These are phyloP conservation scores for Chlorella sorokiniana DNA, from an alignment of 139 green algal species.

Conservation along the genomic window DNA sequence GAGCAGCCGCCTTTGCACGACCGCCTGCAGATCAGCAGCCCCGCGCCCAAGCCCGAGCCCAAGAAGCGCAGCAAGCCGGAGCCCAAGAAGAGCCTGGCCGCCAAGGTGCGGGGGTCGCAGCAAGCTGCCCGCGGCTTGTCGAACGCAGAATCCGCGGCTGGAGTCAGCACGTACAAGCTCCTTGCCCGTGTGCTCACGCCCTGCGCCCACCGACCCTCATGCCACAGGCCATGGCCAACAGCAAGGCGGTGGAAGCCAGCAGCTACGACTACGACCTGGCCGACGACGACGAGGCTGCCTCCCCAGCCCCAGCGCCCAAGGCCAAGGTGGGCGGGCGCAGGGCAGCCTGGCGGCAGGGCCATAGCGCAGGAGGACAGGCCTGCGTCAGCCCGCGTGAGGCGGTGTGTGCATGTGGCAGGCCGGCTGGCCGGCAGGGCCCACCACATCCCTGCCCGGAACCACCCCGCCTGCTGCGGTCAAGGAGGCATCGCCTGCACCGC, in stretches of 20 bases:
- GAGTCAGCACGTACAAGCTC: neutral
- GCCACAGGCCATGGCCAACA: conserved; percentile 44
- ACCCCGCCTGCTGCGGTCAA: neutral
- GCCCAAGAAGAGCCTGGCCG: conserved; percentile 24
- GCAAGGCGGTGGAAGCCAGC: conserved; percentile 25
- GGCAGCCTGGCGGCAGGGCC: neutral
- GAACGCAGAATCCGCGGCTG: too few relatives aligned
- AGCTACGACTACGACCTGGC: conserved; percentile 24
- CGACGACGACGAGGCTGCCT: conserved; percentile 56
- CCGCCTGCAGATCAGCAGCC: conserved; percentile 4
- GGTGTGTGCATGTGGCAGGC: too few relatives aligned
- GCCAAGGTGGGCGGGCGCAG: conserved; percentile 10
- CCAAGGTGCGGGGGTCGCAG: conserved; percentile 31
- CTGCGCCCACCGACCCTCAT: neutral
- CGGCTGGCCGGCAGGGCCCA: too few relatives aligned
- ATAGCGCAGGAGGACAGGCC: neutral
- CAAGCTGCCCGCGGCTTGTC: neutral
- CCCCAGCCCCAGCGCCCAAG: conserved; percentile 43
- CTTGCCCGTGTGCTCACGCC: neutral
- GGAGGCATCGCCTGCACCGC: too few relatives aligned
- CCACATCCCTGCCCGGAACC: neutral
- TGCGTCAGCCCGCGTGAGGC: too few relatives aligned
- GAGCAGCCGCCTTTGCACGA: neutral
- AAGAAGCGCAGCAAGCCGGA: conserved; percentile 35
- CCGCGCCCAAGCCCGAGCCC: conserved; percentile 1